Conservation (phyloP, 495 filamentous ascomycete species). For the Parmelia sp. region DNA sequence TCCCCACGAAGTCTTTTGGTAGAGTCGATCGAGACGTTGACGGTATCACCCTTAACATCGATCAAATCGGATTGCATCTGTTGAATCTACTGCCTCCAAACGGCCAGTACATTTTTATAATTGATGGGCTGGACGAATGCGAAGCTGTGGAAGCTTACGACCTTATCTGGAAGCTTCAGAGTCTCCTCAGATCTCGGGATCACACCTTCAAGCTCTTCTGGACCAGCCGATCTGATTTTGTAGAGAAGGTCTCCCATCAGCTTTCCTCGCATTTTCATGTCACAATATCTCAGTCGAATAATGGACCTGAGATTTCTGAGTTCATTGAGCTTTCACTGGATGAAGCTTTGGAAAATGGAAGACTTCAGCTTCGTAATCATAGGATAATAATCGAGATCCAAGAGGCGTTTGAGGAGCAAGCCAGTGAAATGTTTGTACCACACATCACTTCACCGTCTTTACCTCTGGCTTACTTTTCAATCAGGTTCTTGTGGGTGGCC, state of each 20-base stretch:
- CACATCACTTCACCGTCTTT: background rate
- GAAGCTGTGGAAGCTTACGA: background rate
- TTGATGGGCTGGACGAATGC: slow-evolving; percentile 19
- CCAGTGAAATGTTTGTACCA: slow-evolving; percentile 8
- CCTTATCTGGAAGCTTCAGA: background rate
- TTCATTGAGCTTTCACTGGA: slow-evolving; percentile 10
- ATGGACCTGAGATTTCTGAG: slow-evolving; percentile 5
- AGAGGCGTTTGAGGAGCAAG: slow-evolving; percentile 1
- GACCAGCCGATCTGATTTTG: slow-evolving; percentile 2
- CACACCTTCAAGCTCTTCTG: slow-evolving; percentile 11
- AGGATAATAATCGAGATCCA: slow-evolving; percentile 3
- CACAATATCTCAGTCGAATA: background rate
- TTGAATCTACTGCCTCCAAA: background rate
- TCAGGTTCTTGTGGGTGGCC: slow-evolving; percentile 33
- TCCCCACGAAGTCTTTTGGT: slow-evolving; percentile 1
- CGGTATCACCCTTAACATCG: background rate
- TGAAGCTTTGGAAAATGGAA: background rate
- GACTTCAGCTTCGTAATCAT: slow-evolving; percentile 11
- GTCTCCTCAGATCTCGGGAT: background rate
- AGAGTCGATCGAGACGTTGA: background rate
- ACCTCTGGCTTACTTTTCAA: background rate
- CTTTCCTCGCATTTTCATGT: background rate
- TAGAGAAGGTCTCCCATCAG: background rate
- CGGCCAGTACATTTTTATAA: slow-evolving; percentile 10
- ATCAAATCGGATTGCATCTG: background rate